Conservation (phyloP, 306 rosid genomes). For the Abrus precatorius region DNA sequence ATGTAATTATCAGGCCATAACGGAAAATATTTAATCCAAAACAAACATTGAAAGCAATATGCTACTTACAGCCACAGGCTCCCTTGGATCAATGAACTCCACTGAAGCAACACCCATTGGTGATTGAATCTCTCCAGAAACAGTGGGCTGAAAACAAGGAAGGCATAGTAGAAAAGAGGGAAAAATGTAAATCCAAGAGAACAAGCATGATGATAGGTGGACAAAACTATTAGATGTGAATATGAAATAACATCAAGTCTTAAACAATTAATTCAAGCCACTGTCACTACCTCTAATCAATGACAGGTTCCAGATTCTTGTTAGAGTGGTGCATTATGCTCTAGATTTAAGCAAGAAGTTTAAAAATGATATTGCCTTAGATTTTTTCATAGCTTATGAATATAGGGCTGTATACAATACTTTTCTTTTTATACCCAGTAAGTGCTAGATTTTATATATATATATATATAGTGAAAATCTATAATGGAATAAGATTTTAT, state of each 20-base stretch:
- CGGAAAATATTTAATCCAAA: constrained; percentile 4
- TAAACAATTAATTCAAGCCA: constrained; percentile 1
- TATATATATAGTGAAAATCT: too few relatives aligned
- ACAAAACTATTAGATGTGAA: constrained; percentile 22
- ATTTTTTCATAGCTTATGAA: background rate
- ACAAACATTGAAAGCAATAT: constrained; percentile 36
- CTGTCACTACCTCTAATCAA: background rate
- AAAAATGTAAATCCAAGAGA: background rate
- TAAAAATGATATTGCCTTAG: constrained; percentile 1
- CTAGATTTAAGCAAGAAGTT: constrained; percentile 8
- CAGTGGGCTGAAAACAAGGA: constrained; percentile 72
- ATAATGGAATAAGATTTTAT: too few relatives aligned
- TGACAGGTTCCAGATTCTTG: constrained; percentile 22
- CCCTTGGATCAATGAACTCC: constrained; percentile 94
- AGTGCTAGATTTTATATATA: background rate
- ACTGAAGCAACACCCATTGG: constrained; percentile 90
- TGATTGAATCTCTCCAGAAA: constrained; percentile 88
- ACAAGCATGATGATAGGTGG: background rate
- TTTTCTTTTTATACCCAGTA: background rate
- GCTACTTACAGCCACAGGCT: constrained; percentile 80
- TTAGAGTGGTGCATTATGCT: background rate
- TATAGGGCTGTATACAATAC: background rate
- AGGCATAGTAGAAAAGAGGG: background rate
- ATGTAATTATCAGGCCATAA: constrained; percentile 1
- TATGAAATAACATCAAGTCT: constrained; percentile 25